Conservation (phyloP, 1,139 yeast genomes). For the Williopsis jadinii region DNA sequence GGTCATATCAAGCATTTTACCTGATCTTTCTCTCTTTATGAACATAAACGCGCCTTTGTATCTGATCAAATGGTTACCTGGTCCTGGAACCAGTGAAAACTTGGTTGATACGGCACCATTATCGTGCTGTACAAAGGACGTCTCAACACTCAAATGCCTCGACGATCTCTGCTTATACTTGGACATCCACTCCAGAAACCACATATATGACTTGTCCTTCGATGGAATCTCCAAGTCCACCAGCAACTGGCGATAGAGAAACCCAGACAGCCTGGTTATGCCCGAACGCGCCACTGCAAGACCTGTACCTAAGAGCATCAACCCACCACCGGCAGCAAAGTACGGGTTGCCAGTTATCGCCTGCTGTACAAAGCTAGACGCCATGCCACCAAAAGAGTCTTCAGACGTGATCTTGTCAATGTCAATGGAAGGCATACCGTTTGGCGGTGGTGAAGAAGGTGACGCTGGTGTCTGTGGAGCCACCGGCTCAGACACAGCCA, state of each 20-base stretch:
- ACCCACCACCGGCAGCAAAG: slow-evolving; percentile 96
- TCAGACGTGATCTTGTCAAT: slow-evolving; percentile 15
- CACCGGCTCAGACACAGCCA: neutral
- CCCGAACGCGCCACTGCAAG: slow-evolving; percentile 75
- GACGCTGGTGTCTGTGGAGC: slow-evolving; percentile 3
- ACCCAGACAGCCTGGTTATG: slow-evolving; percentile 51
- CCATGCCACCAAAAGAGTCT: slow-evolving; percentile 19
- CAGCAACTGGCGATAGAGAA: slow-evolving; percentile 73
- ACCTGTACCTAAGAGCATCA: slow-evolving; percentile 88
- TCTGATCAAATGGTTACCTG: slow-evolving; percentile 83
- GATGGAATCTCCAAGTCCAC: slow-evolving; percentile 93
- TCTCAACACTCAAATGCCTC: slow-evolving; percentile 86
- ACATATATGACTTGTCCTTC: slow-evolving; percentile 85
- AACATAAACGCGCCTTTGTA: slow-evolving; percentile 87
- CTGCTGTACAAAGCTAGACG: slow-evolving; percentile 28
- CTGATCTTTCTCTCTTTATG: slow-evolving; percentile 85
- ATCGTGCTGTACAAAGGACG: slow-evolving; percentile 81
- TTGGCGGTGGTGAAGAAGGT: slow-evolving; percentile 2
- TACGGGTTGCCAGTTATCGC: slow-evolving; percentile 74
- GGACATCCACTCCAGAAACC: slow-evolving; percentile 98
- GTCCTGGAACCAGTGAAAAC: slow-evolving; percentile 94
- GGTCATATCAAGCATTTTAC: slow-evolving; percentile 80
- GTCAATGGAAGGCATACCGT: slow-evolving; percentile 13
- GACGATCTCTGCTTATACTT: slow-evolving; percentile 65
- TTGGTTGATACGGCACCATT: slow-evolving; percentile 87